Evolutionary conservation across 2,329 filamentous ascomycete species (phyloP).

Genomic region (Basipetospora chlamydospora): DNA sequence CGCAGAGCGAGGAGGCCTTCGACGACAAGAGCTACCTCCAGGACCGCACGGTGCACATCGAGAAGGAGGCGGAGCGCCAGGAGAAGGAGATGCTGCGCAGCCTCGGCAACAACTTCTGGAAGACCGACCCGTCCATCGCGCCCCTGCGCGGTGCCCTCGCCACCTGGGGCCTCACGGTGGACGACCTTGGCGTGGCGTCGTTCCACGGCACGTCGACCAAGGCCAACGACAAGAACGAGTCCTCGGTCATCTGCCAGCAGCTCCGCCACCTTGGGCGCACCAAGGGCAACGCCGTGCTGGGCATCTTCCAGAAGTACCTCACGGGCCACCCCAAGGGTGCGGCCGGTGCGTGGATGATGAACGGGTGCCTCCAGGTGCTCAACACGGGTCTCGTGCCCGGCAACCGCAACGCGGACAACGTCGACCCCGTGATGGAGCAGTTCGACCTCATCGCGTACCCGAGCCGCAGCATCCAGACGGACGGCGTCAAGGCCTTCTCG

Average conservation of each 20-base stretch:
- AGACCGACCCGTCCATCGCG: conserved; percentile 82
- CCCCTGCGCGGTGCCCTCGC: conserved; percentile 90
- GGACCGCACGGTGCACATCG: conserved; percentile 74
- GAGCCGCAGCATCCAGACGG: conserved; percentile 87
- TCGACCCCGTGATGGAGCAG: conserved; percentile 91
- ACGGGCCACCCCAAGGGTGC: conserved; percentile 99
- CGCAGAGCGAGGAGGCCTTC: conserved; percentile 51
- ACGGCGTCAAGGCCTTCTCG: conserved; percentile 96
- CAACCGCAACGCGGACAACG: conserved; percentile 95
- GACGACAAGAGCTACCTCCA: conserved; percentile 73
- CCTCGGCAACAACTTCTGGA: conserved; percentile 98
- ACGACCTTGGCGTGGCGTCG: conserved; percentile 86
- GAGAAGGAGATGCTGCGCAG: conserved; percentile 86
- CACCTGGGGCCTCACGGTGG: conserved; percentile 95
- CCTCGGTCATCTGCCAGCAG: conserved; percentile 91
- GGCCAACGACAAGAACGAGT: conserved; percentile 99
- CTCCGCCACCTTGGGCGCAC: conserved; percentile 84
- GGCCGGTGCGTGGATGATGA: conserved; percentile 99
- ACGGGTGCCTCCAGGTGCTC: conserved; percentile 89
- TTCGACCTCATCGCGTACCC: conserved; percentile 98
- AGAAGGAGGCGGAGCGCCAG: conserved; percentile 71
- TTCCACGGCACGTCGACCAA: conserved; percentile 99
- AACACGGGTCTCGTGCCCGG: conserved; percentile 89
- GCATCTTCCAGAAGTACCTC: conserved; percentile 98
- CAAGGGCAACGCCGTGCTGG: conserved; percentile 91